Percentiles rank a stretch among this genome's conserved stretches.
Conservation (phyloP, 805 yeast species). For the Ogataea methylovora region DNA sequence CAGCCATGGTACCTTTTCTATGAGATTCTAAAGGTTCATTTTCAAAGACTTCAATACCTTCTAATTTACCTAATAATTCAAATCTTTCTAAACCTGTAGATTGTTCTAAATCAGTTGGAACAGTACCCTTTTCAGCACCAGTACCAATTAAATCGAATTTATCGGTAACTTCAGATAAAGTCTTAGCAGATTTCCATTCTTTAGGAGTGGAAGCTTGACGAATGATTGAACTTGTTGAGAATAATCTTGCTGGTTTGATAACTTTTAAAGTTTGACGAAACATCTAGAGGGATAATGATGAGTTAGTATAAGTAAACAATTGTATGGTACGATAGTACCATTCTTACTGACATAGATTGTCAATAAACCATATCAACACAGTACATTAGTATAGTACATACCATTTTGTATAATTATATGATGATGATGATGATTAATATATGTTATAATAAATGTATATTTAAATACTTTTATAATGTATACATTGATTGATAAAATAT, state of each 20-base stretch:
- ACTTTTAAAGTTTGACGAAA: constrained; percentile 31
- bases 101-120: constrained; percentile 93
- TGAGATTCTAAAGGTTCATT: constrained; percentile 78
- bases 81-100: constrained; percentile 98
- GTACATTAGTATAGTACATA: too few relatives aligned
- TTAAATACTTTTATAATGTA: too few relatives aligned
- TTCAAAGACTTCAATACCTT: constrained; percentile 94
- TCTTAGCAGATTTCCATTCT: constrained; percentile 54
- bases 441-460: too few relatives aligned
- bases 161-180: constrained; percentile 72
- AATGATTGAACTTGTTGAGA: constrained; percentile 22
- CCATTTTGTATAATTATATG: too few relatives aligned
- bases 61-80: constrained; percentile 87
- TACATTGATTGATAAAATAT: too few relatives aligned
- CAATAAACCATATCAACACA: too few relatives aligned
- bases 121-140: constrained; percentile 77
- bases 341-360: too few relatives aligned
- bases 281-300: too few relatives aligned
- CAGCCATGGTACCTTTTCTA: constrained; percentile 83
- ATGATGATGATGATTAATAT: too few relatives aligned
- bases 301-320: too few relatives aligned
- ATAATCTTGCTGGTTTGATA: constrained; percentile 24
- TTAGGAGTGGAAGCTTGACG: constrained; percentile 23
- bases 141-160: constrained; percentile 76
- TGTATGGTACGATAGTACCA: too few relatives aligned